These are phyloP conservation scores for Fraxinus nigra DNA, from an alignment of 305 asterid species.

Conservation along the genomic window DNA sequence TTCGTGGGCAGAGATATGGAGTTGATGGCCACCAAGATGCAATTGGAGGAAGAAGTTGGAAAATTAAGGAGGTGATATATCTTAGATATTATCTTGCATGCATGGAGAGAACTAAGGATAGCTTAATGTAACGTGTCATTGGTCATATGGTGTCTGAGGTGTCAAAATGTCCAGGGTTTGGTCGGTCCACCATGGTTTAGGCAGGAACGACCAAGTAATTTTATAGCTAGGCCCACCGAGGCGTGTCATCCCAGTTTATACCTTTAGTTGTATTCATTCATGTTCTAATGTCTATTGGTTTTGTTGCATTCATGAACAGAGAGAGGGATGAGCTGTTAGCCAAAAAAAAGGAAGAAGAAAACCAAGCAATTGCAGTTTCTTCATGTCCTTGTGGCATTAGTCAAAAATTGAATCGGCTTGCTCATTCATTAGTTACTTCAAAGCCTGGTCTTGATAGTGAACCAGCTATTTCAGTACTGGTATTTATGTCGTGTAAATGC, in stretches of 20 bases:
- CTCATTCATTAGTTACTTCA: constrained; percentile 40
- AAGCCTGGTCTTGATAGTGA: constrained; percentile 34
- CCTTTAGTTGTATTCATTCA: background rate
- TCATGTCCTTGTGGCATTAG: constrained; percentile 32
- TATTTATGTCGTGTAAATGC: constrained; percentile 19
- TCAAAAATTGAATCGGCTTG: constrained; percentile 42
- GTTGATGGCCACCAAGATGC: constrained; percentile 51
- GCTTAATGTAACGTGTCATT: background rate
- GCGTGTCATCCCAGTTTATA: background rate
- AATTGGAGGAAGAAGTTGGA: constrained; percentile 61
- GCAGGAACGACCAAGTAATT: background rate
- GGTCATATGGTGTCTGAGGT: background rate
- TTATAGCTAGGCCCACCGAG: background rate
- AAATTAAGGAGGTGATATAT: constrained; percentile 59
- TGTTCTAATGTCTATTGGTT: background rate
- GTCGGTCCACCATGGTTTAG: background rate
- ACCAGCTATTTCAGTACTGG: constrained; percentile 40
- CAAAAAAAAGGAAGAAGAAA: constrained; percentile 41
- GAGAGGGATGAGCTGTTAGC: constrained; percentile 48
- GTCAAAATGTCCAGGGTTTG: background rate
- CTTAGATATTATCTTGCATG: background rate
- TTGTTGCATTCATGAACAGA: constrained; percentile 38
- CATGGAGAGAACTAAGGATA: background rate
- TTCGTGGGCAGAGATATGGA: constrained; percentile 43
- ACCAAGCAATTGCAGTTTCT: constrained; percentile 30